Conservation (phyloP, 1,284 basidiomycete species). For the Anthracocystis walkeri region DNA sequence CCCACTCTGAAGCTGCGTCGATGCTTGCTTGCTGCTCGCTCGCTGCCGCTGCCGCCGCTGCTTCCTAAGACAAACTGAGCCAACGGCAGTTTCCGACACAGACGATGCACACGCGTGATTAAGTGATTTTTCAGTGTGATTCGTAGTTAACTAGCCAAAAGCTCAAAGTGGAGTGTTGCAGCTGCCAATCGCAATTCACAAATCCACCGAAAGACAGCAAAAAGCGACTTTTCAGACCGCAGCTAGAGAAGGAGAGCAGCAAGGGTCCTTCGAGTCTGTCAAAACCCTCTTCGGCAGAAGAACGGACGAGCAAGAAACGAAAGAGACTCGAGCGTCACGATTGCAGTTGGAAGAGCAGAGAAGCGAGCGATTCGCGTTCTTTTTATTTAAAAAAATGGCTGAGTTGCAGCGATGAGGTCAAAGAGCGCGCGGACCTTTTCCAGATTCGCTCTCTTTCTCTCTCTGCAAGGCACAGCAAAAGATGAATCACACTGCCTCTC, state of each 20-base stretch:
- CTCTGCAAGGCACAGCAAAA: neutral
- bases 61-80: constrained; percentile 1
- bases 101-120: too few relatives aligned
- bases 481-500: neutral
- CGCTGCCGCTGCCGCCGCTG: neutral
- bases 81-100: neutral
- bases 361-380: neutral
- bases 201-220: neutral
- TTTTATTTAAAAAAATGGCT: neutral
- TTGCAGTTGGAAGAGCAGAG: neutral
- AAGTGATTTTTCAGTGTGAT: too few relatives aligned
- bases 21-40: neutral
- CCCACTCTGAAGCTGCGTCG: neutral
- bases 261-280: neutral
- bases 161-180: neutral
- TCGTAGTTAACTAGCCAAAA: neutral
- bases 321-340: neutral
- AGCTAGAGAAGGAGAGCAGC: neutral
- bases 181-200: too few relatives aligned
- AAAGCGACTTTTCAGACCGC: neutral
- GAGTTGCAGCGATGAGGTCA: neutral
- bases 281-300: too few relatives aligned
- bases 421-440: neutral
- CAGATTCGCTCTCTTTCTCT: neutral
- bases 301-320: neutral